Conservation (phyloP, 208 protist species). For the Trypanosoma cruzi region DNA sequence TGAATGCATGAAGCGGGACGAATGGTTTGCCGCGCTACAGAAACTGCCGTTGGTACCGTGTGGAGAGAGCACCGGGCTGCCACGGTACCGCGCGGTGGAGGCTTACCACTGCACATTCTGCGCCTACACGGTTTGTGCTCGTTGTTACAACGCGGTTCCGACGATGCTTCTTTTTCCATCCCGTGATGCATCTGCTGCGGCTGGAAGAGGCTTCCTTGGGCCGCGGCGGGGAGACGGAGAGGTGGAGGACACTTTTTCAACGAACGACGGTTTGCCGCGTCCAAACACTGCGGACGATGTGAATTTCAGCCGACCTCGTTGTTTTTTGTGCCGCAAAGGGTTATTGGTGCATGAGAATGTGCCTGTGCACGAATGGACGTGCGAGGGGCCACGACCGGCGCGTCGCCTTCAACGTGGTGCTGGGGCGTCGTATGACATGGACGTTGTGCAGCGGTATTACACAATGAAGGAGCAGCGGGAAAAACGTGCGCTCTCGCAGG, state of each 20-base stretch:
- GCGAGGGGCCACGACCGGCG: slow-evolving; percentile 60
- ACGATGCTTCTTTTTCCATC: slow-evolving; percentile 25
- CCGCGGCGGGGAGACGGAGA: background rate
- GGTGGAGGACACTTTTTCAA: background rate
- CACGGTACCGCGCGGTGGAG: slow-evolving; percentile 62
- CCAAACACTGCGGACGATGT: background rate
- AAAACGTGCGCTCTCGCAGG: slow-evolving; percentile 35
- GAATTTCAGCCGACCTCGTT: slow-evolving; percentile 28
- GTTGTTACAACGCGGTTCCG: slow-evolving; percentile 46
- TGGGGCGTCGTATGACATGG: slow-evolving; percentile 45
- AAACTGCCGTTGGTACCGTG: slow-evolving; percentile 41
- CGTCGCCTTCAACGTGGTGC: slow-evolving; percentile 30
- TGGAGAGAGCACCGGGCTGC: slow-evolving; percentile 35
- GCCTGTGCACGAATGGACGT: slow-evolving; percentile 76
- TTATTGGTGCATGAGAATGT: slow-evolving; percentile 44
- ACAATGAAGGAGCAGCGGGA: slow-evolving; percentile 62
- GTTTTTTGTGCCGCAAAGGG: slow-evolving; percentile 66
- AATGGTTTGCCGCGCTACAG: slow-evolving; percentile 23
- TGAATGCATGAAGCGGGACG: slow-evolving; percentile 22
- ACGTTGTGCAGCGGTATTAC: slow-evolving; percentile 69
- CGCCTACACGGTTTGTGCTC: slow-evolving; percentile 73
- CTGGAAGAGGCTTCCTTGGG: background rate
- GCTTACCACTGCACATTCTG: slow-evolving; percentile 85
- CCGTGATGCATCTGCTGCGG: slow-evolving; percentile 1
- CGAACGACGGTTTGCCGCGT: background rate